Evolutionary conservation across 2,329 filamentous ascomycete genomes (phyloP).

Genomic region (Alternaria postmessia): DNA sequence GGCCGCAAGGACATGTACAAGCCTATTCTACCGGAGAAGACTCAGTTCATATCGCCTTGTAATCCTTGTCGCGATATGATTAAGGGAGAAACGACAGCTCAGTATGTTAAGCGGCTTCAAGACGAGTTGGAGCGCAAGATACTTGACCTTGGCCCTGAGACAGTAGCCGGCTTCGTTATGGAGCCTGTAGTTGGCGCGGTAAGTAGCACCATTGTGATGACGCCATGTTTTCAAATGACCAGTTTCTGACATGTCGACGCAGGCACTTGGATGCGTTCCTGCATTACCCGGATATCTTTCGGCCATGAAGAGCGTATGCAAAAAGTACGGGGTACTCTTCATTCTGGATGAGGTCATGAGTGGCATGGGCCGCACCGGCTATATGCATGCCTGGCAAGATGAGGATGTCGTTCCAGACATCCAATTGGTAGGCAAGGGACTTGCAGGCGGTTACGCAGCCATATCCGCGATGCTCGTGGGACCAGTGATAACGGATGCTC

Average conservation of each 20-base stretch:
- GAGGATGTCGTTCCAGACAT: constrained; percentile 69
- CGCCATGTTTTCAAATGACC: background rate
- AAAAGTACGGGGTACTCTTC: constrained; percentile 75
- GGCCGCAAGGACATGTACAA: constrained; percentile 69
- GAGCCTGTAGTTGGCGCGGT: constrained; percentile 77
- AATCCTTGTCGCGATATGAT: constrained; percentile 68
- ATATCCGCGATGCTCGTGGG: constrained; percentile 68
- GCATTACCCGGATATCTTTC: constrained; percentile 72
- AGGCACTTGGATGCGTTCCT: constrained; percentile 74
- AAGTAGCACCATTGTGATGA: constrained; percentile 42
- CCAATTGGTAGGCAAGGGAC: constrained; percentile 71
- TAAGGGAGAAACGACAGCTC: constrained; percentile 61
- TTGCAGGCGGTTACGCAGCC: constrained; percentile 70
- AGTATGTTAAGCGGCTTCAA: constrained; percentile 68
- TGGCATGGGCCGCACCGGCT: constrained; percentile 67
- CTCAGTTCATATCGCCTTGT: constrained; percentile 71
- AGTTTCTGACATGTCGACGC: constrained; percentile 1
- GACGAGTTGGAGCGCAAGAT: constrained; percentile 74
- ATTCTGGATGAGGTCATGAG: constrained; percentile 83
- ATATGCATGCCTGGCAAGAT: constrained; percentile 69
- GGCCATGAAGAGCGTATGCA: constrained; percentile 73
- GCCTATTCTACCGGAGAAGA: constrained; percentile 63
- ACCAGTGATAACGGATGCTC: constrained; percentile 58
- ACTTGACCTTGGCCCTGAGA: constrained; percentile 66
- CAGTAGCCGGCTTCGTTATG: constrained; percentile 74